These are phyloP conservation scores for Hirschfeldia incana DNA, from an alignment of 345 rosid species.

Conservation along the genomic window DNA sequence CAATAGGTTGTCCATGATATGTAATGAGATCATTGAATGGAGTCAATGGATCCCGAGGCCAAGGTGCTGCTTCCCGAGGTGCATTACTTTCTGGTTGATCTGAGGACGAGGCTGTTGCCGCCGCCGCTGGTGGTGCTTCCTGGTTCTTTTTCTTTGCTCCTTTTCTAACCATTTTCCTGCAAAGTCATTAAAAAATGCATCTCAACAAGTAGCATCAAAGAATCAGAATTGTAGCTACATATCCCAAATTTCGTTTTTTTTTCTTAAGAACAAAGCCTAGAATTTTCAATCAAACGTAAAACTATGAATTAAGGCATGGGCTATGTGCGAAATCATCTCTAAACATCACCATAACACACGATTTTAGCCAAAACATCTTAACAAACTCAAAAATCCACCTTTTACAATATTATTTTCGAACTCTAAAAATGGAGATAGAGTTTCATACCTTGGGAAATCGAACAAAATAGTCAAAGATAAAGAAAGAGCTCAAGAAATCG, in stretches of 20 bases:
- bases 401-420: background rate
- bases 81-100: background rate
- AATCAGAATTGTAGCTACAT: too few species aligned
- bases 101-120: background rate
- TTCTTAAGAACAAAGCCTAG: too few species aligned
- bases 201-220: too few species aligned
- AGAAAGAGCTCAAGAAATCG: background rate
- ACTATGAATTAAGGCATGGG: background rate
- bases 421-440: background rate
- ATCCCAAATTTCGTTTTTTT: too few species aligned
- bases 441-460: background rate
- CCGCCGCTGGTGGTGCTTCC: too few species aligned
- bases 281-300: too few species aligned
- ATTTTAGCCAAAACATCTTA: background rate
- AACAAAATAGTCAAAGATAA: background rate
- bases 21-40: background rate
- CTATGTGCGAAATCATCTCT: background rate
- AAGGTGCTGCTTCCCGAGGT: background rate
- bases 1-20: background rate
- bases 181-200: too few species aligned
- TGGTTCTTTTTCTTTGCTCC: too few species aligned
- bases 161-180: too few species aligned
- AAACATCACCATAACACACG: background rate
- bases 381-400: background rate
- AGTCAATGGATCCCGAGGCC: background rate